Conservation (phyloP, 495 filamentous ascomycete genomes). For the Jackrogersella multiformis region DNA sequence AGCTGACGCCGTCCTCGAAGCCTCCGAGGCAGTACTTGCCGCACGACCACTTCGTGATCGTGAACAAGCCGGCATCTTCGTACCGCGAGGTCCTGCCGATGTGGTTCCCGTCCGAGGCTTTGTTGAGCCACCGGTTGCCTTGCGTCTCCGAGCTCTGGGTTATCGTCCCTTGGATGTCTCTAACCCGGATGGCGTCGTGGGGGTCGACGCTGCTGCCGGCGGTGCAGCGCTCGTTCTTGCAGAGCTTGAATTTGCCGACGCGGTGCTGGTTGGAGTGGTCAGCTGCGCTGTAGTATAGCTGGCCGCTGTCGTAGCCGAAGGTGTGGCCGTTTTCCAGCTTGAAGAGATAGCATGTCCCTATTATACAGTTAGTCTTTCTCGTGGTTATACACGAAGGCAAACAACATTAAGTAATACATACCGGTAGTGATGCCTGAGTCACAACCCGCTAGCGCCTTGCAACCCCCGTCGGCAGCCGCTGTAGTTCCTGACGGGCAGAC, state of each 20-base stretch:
- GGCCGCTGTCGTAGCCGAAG: constrained; percentile 22
- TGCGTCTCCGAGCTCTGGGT: constrained; percentile 15
- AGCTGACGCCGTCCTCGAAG: constrained; percentile 10
- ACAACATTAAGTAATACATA: not conserved
- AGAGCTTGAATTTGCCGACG: constrained; percentile 17
- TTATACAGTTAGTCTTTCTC: not conserved
- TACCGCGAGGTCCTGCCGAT: constrained; percentile 9
- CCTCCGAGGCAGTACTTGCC: constrained; percentile 26
- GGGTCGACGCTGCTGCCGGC: constrained; percentile 16
- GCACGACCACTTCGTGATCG: constrained; percentile 23
- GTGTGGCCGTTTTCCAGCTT: constrained; percentile 22
- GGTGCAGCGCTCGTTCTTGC: constrained; percentile 20
- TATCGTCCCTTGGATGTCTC: constrained; percentile 14
- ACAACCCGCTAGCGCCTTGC: constrained; percentile 12
- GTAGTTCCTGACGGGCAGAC: constrained; percentile 13
- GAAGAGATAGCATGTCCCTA: constrained; percentile 22
- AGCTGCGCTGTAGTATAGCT: constrained; percentile 20
- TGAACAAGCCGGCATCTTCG: constrained; percentile 18
- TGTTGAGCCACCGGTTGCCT: constrained; percentile 22
- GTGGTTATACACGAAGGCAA: not conserved
- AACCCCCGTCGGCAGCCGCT: not conserved
- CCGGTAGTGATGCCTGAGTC: constrained; percentile 23
- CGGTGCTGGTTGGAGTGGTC: constrained; percentile 24
- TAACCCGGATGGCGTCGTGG: constrained; percentile 16
- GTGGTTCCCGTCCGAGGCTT: constrained; percentile 16